Conservation (phyloP, 768 basidiomycete species). For the Kwoniella bestiolae region DNA sequence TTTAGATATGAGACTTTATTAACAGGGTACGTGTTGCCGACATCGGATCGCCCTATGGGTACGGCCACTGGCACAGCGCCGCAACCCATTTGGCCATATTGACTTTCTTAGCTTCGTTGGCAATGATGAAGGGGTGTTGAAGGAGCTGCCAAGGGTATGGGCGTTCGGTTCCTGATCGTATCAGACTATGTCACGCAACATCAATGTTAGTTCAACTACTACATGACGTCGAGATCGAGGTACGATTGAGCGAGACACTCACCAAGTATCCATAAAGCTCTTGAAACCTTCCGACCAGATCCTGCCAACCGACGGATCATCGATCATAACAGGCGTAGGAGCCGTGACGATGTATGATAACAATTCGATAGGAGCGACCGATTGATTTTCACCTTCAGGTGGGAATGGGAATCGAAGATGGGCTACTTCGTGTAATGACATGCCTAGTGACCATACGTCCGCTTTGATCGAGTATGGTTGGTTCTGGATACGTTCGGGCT, state of each 20-base stretch:
- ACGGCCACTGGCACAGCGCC: conserved; percentile 42
- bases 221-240: no score
- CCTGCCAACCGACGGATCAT: conserved; percentile 46
- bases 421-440: conserved; percentile 57
- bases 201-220: no score
- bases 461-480: conserved; percentile 57
- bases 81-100: conserved; percentile 81
- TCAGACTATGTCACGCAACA: conserved; percentile 67
- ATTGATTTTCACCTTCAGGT: conserved; percentile 64
- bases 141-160: conserved; percentile 84
- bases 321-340: conserved; percentile 54
- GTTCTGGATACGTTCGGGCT: conserved; percentile 59
- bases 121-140: conserved; percentile 78
- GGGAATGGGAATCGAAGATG: conserved; percentile 59
- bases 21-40: no score
- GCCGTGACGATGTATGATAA: conserved; percentile 79
- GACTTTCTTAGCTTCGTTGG: conserved; percentile 77
- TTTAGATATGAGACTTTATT: no score
- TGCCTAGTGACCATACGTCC: conserved; percentile 58
- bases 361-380: conserved; percentile 85
- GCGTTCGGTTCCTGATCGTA: conserved; percentile 68
- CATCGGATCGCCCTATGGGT: conserved; percentile 3
- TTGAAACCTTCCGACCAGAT: conserved; percentile 83
- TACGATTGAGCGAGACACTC: conserved; percentile 57
- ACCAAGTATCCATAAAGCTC: conserved; percentile 86